Base-by-base conservation (phyloP, 805 yeast genomes). In the Hanseniaspora meyeri region DNA sequence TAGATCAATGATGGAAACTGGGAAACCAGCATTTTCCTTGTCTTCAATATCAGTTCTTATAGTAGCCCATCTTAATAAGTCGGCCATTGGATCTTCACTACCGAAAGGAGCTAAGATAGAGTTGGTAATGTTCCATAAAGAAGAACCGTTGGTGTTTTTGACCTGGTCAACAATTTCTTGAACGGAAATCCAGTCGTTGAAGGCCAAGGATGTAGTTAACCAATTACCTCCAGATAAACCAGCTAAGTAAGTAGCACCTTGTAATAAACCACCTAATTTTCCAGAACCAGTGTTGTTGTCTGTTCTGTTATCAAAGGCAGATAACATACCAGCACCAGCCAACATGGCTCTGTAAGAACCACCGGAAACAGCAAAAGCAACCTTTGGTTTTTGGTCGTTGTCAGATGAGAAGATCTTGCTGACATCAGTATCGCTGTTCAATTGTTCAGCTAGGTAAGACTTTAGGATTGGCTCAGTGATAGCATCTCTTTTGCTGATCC, bases 341-440 rank as follows among this genome's bases (percentile, higher is more conserved):
- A 88, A 70, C 87, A 88, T 86, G 37, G 96, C 95, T 59, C 96
- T 77, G 68, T 86, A 88, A 3, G 96, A 96, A 65, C 96, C 96
- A 47, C 96, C 96, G 16, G 87, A 76, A 61, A 82, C 80, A 7
- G 88, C 82, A 32, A 78, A 61, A 3, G 80, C 89, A 45, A 84
- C 71, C 50, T 75, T 72, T 12, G 68, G 68, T 11, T 60, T 61
- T 47, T 60, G 60, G 10, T 60, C 59, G 27, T 57, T 49, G 40
- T 60, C 59, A 40, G 57, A 34, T 17, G 58, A 57, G 55, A 68
- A 65, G 31, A 68, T 55, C 36, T 54, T 49, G 36, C 62, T 60
- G 4, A 63, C 58, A 37, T 62, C 43, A 1, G 65, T 59, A 19
- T 58, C 53, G 37, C 60, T 59, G 43, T 57, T 54, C 17, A 66